phyloP scores from a whole-genome alignment of 345 rosid genomes.

The Viola odorata region DNA sequence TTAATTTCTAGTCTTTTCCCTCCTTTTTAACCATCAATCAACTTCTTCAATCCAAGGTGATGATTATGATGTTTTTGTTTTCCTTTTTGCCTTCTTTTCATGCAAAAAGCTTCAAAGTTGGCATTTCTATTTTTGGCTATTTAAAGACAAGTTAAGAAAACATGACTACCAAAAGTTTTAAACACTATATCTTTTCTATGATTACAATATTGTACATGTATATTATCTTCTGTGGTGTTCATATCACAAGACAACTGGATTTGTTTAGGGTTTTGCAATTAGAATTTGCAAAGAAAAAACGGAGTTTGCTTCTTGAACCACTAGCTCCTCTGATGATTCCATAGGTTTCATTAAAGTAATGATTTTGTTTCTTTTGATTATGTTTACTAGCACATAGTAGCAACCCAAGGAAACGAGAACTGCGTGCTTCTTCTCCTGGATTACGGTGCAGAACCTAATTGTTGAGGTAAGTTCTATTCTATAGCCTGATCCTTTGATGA shows the following conservation, averaged over 20 bases:
- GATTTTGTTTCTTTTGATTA: background rate
- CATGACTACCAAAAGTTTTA: constrained; percentile 27
- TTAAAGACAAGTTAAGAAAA: constrained; percentile 38
- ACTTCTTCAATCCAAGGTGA: constrained; percentile 29
- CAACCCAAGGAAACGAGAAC: constrained; percentile 64
- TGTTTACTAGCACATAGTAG: constrained; percentile 67
- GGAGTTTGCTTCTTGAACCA: constrained; percentile 9
- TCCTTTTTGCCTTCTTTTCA: constrained; percentile 46
- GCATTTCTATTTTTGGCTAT: constrained; percentile 32
- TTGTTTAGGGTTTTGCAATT: constrained; percentile 4
- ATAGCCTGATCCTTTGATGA: background rate
- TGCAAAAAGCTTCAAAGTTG: constrained; percentile 56
- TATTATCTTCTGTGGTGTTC: background rate
- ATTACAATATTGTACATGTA: too few relatives aligned
- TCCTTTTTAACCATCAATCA: constrained; percentile 19
- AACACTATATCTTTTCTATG: background rate
- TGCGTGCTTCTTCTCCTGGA: constrained; percentile 69
- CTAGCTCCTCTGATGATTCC: background rate
- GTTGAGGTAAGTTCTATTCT: constrained; percentile 46
- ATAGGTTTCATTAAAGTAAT: background rate
- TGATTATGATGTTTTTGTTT: constrained; percentile 16
- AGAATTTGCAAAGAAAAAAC: too few relatives aligned
- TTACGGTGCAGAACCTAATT: constrained; percentile 57
- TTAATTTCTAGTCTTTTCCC: constrained; percentile 26
- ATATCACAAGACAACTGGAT: background rate